A percentile compares a stretch with the other conserved stretches of the same genome.
These are phyloP conservation scores for Fusarium newnesense DNA, from an alignment of 2,329 filamentous ascomycete species.

Conservation along the genomic window DNA sequence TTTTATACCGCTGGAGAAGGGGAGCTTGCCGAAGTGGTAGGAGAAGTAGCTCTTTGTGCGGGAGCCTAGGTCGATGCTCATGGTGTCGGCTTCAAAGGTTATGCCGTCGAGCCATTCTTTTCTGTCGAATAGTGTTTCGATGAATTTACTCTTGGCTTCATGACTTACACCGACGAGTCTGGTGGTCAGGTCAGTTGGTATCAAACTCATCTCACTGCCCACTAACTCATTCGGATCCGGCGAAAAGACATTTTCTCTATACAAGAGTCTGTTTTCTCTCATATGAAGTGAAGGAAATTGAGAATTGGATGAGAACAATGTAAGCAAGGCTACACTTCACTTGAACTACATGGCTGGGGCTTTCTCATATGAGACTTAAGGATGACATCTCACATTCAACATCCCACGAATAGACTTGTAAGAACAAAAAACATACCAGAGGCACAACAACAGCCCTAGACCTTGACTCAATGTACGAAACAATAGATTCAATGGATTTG, in stretches of 20 bases:
- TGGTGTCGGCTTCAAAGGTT: neutral
- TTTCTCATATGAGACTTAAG: neutral
- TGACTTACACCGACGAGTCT: neutral
- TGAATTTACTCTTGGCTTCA: constrained; percentile 8
- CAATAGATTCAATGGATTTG: constrained; percentile 9
- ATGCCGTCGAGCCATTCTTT: constrained; percentile 10
- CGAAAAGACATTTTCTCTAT: too few relatives aligned
- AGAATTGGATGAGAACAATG: neutral
- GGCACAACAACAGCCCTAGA: neutral
- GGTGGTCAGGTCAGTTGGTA: neutral
- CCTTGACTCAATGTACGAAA: constrained; percentile 17
- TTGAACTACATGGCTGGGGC: neutral
- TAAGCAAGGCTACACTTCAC: neutral
- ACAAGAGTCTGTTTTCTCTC: too few relatives aligned
- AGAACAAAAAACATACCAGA: neutral
- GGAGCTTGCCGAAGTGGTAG: constrained; percentile 24
- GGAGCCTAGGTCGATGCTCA: neutral
- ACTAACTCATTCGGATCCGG: too few relatives aligned
- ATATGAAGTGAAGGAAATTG: neutral
- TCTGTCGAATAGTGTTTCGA: constrained; percentile 17
- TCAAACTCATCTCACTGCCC: neutral
- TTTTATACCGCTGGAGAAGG: constrained; percentile 28
- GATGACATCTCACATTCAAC: neutral
- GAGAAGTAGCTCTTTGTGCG: constrained; percentile 5
- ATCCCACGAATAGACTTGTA: neutral